Evolutionary conservation across 129 eudicot species (phyloP), one percentile per base, ranked within the genome.

Genomic region (Scalesia atractyloides): DNA sequence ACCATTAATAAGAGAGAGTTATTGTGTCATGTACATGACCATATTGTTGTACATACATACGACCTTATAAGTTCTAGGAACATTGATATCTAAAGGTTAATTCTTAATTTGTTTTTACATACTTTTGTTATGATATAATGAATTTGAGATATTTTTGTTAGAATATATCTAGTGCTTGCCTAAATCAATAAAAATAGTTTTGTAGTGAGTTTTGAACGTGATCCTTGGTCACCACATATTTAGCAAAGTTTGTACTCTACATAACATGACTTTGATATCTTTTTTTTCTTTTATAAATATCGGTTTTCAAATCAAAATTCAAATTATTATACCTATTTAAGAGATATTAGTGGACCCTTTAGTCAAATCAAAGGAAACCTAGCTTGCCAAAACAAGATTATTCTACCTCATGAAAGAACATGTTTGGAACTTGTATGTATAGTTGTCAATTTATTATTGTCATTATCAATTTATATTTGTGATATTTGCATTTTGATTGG

Each of bases 321-420:
- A 5, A 54, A 54, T 54, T 54, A 54, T 54, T 44, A 44, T 12
- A 24, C 30, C 5, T 30, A 12, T 36, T 26, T 47, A 58, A 58
- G 46, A 59, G 76, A 72, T 59, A 58, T 24, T 46, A 24, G 77
- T 60, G 69, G 77, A 73, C 77, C 69, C 64, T 24, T 4, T 60
- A n/a, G 69, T 73, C 77, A 46, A 59, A 73, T 73, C 69, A 24
- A 26, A 15, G 13, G 64, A 19, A 53, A 30, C 57, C 77, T 16
- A 73, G 47, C 48, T 60, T 46, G 49, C 60, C 30, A 73, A 72
- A 73, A 60, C 50, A 44, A 59, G 68, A 59, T 73, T 46, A 73
- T 24, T 73, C 36, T 60, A 60, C 18, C 33, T 73, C 36, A 16
- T 11, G 51, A 60, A 73, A 46, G 2, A 37, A 73, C 69, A 73